Base-by-base conservation (phyloP, 2,329 filamentous ascomycete species). In the Neonectria neomacrospora region DNA sequence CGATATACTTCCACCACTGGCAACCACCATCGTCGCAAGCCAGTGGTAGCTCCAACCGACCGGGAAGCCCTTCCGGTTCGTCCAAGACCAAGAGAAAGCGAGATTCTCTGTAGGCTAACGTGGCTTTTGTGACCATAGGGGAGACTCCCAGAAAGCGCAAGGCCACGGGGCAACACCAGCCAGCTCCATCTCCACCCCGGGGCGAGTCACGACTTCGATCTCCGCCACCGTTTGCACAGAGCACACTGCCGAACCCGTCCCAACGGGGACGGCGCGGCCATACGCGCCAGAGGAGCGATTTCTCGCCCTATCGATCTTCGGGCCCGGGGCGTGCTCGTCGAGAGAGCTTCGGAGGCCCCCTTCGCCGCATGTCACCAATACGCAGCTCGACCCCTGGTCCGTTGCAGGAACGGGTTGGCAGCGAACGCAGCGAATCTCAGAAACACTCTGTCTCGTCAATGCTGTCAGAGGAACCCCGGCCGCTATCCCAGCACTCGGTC, bases 1-100 rank as follows among this genome's bases (percentile, higher is more conserved):
- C 90, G 22, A 91, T 97, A 51, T 96, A 93, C 78, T 97, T 97
- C 76, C 93, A 97, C 75, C 93, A 97, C 76, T 97, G 94, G 93
- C 91, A 95, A 63, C 94, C 94, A 48, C 94, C 94, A 14, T 86
- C 84, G 22, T 86, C 88, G 66, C 86, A 91, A 78, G 82, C 83
- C 67, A 84, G 86, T 63, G 80, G 84, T 64, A 80, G 84, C 75
- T 83, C 86, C 61, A 88, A 88, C 72, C 89, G 91, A 75, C 90
- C 91, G 64, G 87, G 86, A 73, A 91, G 91, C 66, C 90, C 92
- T 74, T 90, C 91, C 81, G 89, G 90, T 88, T 90, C 88, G 88
- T 88, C 83, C 78, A 86, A 81, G 75, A 78, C 77, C 74, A 85
- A 84, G 78, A 80, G 79, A 77, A 81, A 81, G 74, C 75, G 78